Evolutionary conservation across 805 yeast species (phyloP), one percentile per base, ranked within the genome.

Genomic region (Monosporozyma unispora): DNA sequence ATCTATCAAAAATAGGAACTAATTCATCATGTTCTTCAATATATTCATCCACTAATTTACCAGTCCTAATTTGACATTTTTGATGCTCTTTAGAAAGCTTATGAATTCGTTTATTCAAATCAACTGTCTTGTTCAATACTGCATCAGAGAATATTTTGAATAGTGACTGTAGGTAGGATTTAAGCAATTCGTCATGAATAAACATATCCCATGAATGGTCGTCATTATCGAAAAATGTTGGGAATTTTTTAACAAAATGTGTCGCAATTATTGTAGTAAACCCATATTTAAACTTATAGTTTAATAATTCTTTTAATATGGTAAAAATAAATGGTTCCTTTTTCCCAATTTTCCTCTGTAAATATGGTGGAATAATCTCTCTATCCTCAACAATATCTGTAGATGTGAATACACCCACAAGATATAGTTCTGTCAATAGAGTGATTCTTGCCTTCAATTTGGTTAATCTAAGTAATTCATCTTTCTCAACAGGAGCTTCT

Each of bases 61-160:
- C 95, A 0, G 84, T 79, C 55, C 84, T 74, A 49, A 85, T 77
- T 48, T 84, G 79, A 2, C 81, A 77, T 48, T 75, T 76, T 43
- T 74, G 72, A 49, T 75, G 78, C 47, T 69, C 71, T 19, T 64
- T 63, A 19, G 66, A 65, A 11, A 72, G 59, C 19, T 65, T 67
- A 10, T 59, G 52, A 0, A 75, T 59, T n/a, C 62, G 62, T n/a
- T 62, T 57, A 45, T 72, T 69, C n/a, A 72, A 54, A 1, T 60
- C 62, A 3, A 61, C 60, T 0, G 79, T 61, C 25, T 65, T 62
- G 1, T 66, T 52, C 10, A 75, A 64, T 0, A 76, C 69, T 0
- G 74, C 75, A 12, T 69, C 70, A 0, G 77, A 62, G 55, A 73
- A 81, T 0, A 67, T 59, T 19, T 62, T 66, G 45, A 80, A 68